A percentile compares a stretch with the other conserved stretches of the same genome.
phyloP scores from a whole-genome alignment of 2,329 filamentous ascomycete genomes.

The Calonectria henricotiae region DNA sequence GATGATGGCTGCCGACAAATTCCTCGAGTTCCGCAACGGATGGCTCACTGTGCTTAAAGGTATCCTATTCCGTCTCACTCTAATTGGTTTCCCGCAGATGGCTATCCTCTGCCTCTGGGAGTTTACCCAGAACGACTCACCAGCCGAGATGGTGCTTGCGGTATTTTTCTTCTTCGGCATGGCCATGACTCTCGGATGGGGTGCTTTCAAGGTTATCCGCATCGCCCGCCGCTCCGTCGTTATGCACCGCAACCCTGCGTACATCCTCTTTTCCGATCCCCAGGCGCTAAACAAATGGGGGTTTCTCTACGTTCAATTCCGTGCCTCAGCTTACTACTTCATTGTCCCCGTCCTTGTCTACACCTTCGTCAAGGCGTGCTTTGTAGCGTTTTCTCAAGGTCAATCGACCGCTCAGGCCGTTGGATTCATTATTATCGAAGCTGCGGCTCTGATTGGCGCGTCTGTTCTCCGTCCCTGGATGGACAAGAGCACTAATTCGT shows the following conservation, averaged over 20 bases:
- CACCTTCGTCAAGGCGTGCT: constrained; percentile 89
- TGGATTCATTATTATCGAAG: constrained; percentile 87
- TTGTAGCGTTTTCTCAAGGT: constrained; percentile 86
- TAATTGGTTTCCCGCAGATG: constrained; percentile 95
- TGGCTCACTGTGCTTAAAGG: constrained; percentile 95
- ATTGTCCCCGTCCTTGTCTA: constrained; percentile 86
- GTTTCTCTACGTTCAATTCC: constrained; percentile 97
- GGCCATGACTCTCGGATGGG: constrained; percentile 85
- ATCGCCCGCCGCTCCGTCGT: constrained; percentile 90
- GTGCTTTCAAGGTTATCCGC: constrained; percentile 89
- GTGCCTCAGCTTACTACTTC: constrained; percentile 96
- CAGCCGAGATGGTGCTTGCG: constrained; percentile 88
- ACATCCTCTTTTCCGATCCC: constrained; percentile 97
- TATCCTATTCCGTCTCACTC: constrained; percentile 89
- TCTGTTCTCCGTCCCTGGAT: constrained; percentile 93
- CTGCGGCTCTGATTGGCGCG: constrained; percentile 81
- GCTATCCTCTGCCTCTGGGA: constrained; percentile 94
- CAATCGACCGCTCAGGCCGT: constrained; percentile 83
- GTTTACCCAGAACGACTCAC: constrained; percentile 87
- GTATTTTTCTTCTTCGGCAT: constrained; percentile 92
- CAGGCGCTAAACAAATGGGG: constrained; percentile 97
- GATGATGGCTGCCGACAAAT: constrained; percentile 88
- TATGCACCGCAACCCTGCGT: constrained; percentile 97
- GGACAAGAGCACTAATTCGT: constrained; percentile 98
- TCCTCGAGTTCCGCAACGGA: constrained; percentile 93